A percentile compares a stretch with the other conserved stretches of the same genome.
Conservation (phyloP, 352 stramenopile species). For the Phytophthora colocasiae region DNA sequence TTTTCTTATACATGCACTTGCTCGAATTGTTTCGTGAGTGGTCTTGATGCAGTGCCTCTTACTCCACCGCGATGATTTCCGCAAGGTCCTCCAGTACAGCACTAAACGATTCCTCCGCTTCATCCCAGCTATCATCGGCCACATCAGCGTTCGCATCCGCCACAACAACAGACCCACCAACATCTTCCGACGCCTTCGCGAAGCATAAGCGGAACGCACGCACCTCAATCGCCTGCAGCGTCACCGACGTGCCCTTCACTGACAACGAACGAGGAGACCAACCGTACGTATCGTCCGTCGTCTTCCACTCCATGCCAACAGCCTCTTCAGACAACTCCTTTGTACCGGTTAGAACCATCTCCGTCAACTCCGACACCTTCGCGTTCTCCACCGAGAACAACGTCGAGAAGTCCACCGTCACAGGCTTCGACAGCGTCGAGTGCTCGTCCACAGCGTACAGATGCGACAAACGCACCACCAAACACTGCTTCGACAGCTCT, state of each 20-base stretch:
- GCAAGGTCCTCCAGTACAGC: conserved; percentile 38
- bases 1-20: conserved; percentile 5
- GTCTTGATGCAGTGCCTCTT: conserved; percentile 5
- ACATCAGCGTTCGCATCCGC: neutral
- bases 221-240: conserved; percentile 93
- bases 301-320: conserved; percentile 44
- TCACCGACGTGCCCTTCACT: conserved; percentile 64
- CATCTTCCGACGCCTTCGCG: conserved; percentile 12
- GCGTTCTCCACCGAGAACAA: conserved; percentile 62
- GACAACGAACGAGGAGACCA: conserved; percentile 43
- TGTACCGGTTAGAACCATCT: conserved; percentile 91
- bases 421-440: conserved; percentile 73
- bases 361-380: conserved; percentile 69
- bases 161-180: neutral
- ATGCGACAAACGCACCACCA: conserved; percentile 94
- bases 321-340: conserved; percentile 51
- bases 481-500: conserved; percentile 71
- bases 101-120: conserved; percentile 31
- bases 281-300: conserved; percentile 39
- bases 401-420: conserved; percentile 74
- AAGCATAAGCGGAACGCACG: conserved; percentile 91
- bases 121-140: conserved; percentile 11
- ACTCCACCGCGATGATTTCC: conserved; percentile 48
- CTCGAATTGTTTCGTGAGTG: neutral
- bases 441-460: conserved; percentile 93